A percentile compares a stretch with the other conserved stretches of the same genome.
Evolutionary conservation across 2,329 filamentous ascomycete genomes (phyloP).

Genomic region (Xylariales sp.): DNA sequence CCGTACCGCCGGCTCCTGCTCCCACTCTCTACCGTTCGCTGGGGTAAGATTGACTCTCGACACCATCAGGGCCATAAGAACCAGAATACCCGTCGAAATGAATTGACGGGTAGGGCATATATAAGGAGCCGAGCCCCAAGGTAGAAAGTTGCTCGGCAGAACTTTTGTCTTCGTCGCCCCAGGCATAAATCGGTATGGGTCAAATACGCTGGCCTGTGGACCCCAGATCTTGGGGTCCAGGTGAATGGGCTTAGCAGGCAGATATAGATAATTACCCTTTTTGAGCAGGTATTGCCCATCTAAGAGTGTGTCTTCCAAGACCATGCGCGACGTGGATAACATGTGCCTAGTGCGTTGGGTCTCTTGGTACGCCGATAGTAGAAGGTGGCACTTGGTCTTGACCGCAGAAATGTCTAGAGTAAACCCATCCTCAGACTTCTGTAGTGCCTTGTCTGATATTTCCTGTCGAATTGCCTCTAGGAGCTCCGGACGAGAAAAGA

Average conservation of each 20-base stretch:
- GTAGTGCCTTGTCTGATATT: neutral
- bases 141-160: slow-evolving; percentile 3
- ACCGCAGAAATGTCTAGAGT: slow-evolving; percentile 26
- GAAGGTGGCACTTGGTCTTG: slow-evolving; percentile 25
- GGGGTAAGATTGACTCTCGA: too few relatives aligned
- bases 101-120: slow-evolving; percentile 26
- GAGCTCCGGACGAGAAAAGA: slow-evolving; percentile 33
- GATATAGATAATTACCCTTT: slow-evolving; percentile 22
- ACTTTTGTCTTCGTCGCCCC: neutral
- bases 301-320: slow-evolving; percentile 25
- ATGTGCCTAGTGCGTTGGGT: slow-evolving; percentile 21
- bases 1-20: too few relatives aligned
- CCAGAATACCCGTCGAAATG: slow-evolving; percentile 22
- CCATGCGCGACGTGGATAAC: slow-evolving; percentile 19
- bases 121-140: slow-evolving; percentile 25
- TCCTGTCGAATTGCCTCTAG: slow-evolving; percentile 16
- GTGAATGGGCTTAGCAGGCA: slow-evolving; percentile 23
- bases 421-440: slow-evolving; percentile 7
- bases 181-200: slow-evolving; percentile 15
- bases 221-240: slow-evolving; percentile 24
- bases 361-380: slow-evolving; percentile 31
- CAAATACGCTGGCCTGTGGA: slow-evolving; percentile 13
- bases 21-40: too few relatives aligned
- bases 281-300: slow-evolving; percentile 25
- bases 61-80: slow-evolving; percentile 15